Evolutionary conservation across 306 rosid species (phyloP).

Genomic region (Inga laurina): DNA sequence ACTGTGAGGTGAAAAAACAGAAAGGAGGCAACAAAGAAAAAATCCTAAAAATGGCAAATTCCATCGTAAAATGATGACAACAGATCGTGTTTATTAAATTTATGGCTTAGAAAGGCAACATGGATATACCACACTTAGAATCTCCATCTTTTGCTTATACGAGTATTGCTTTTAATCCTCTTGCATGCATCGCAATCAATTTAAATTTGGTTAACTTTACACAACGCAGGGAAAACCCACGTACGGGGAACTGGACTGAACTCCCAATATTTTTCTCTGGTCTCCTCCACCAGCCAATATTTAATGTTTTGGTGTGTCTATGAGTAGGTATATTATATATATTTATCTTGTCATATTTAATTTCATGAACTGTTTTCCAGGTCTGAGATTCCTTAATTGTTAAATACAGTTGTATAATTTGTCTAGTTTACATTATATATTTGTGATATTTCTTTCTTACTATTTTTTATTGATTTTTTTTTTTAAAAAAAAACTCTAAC

Average conservation of each 20-base stretch:
- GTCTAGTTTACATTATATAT: background rate
- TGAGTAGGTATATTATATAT: background rate
- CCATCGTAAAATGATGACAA: background rate
- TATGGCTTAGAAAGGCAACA: background rate
- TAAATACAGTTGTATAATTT: background rate
- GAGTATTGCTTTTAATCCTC: background rate
- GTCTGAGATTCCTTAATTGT: background rate
- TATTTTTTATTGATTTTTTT: background rate
- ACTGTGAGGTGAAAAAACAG: background rate
- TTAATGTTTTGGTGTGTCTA: background rate
- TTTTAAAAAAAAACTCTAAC: no score
- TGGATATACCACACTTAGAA: background rate
- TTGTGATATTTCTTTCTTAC: background rate
- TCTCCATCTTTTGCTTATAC: background rate
- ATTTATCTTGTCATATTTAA: background rate
- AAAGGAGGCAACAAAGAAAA: background rate
- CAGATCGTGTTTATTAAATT: background rate
- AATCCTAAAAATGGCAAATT: background rate
- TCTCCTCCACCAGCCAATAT: background rate
- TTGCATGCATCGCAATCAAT: background rate
- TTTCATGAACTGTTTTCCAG: background rate
- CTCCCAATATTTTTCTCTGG: background rate
- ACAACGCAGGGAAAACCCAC: background rate
- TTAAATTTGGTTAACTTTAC: background rate
- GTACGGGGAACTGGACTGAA: background rate